Conservation (phyloP, 371 early-diverging fungal genomes). For the Actinomucor elegans region DNA sequence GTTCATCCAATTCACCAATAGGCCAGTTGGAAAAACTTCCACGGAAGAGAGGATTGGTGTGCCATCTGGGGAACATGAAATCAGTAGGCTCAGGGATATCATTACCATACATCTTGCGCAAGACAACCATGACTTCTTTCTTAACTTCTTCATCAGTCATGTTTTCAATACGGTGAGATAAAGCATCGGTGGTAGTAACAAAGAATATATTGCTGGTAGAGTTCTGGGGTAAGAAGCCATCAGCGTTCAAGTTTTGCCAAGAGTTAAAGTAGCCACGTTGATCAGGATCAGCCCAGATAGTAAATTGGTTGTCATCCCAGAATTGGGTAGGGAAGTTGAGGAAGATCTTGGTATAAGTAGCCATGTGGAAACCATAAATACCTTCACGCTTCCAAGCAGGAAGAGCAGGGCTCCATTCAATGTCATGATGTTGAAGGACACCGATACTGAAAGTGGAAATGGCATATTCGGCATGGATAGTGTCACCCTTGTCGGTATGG, state of each 20-base stretch:
- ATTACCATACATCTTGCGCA: constrained; percentile 34
- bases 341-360: constrained; percentile 53
- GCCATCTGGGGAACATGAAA: constrained; percentile 37
- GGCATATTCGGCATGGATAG: constrained; percentile 46
- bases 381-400: constrained; percentile 51
- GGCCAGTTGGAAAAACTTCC: constrained; percentile 49
- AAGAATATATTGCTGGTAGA: constrained; percentile 33
- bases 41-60: constrained; percentile 33
- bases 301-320: constrained; percentile 49
- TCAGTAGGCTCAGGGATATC: constrained; percentile 33
- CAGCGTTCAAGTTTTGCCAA: constrained; percentile 38
- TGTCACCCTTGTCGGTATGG: constrained; percentile 27
- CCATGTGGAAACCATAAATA: constrained; percentile 48
- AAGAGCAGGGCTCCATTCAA: constrained; percentile 37
- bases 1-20: constrained; percentile 44
- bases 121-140: constrained; percentile 30
- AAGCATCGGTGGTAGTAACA: constrained; percentile 34
- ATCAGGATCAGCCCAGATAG: constrained; percentile 41
- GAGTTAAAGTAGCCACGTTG: constrained; percentile 33
- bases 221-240: constrained; percentile 27
- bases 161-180: constrained; percentile 25
- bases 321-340: constrained; percentile 43
- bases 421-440: constrained; percentile 41
- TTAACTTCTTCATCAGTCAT: constrained; percentile 31
- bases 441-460: constrained; percentile 47